Evolutionary conservation across 441 rosid genomes (phyloP), one percentile per base, ranked within the genome.

Genomic region (Melastoma candidum): DNA sequence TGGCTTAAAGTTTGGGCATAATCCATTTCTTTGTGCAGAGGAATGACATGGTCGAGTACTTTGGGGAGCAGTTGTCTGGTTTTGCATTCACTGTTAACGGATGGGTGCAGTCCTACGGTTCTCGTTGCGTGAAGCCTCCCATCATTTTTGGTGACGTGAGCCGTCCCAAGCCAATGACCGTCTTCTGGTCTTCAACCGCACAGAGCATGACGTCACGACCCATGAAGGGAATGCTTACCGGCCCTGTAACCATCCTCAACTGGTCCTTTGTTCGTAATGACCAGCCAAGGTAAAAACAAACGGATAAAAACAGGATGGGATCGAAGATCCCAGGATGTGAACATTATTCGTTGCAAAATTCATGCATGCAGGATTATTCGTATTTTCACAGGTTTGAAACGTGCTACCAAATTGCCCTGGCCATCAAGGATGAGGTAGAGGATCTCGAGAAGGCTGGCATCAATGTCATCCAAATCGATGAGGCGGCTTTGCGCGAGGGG

Each of bases 131-230:
- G 63, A 59, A 59, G 48, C 63, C 63, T 0, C 63, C 63, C 2
- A 59, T 59, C 57, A 59, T 59, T 56, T 59, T 50, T 0, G 63
- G 63, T 59, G 63, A 59, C 46, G 63, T 59, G 50, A 59, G 63
- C 63, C 56, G 63, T 46, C 63, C 63, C 51, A 59, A 59, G 36
- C 56, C 63, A 26, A 59, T 59, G 63, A 59, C 63, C 4, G 63
- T 59, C 57, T 51, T 51, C 63, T 59, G 63, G 63, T 59, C 63
- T 11, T 10, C 63, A 49, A 14, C 0, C 0, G 63, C 63, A 56
- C 63, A 59, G 39, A 51, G 63, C 51, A 59, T 59, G 63, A 59
- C 63, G 13, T 10, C 63, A 11, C 63, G 63, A 44, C 63, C 57
- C 0, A 59, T 59, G 63, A 59, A 59, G 57, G 63, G 63, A 25